These are phyloP conservation scores for Mycosphaerella arachidis DNA, from an alignment of 2,329 filamentous ascomycete genomes.

Conservation along the genomic window DNA sequence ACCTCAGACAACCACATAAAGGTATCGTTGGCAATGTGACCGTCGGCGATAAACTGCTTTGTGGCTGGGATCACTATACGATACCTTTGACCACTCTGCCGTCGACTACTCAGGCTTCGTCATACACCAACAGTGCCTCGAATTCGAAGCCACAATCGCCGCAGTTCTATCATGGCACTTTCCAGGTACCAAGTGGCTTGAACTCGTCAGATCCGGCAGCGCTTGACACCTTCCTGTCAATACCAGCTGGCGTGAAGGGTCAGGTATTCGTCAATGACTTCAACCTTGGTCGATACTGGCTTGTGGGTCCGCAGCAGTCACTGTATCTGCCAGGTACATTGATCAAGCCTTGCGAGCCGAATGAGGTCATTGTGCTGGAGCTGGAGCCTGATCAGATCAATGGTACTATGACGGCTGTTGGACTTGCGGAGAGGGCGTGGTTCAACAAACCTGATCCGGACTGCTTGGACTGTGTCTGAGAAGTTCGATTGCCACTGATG, in stretches of 20 bases:
- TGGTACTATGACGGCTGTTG: constrained; percentile 6
- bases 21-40: constrained; percentile 44
- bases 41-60: constrained; percentile 33
- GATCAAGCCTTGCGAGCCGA: neutral
- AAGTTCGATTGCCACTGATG: no score
- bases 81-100: constrained; percentile 24
- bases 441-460: constrained; percentile 7
- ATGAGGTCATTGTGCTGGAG: constrained; percentile 9
- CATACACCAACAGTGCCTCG: neutral
- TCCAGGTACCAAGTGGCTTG: constrained; percentile 4
- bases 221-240: constrained; percentile 6
- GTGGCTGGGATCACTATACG: constrained; percentile 40
- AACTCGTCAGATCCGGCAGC: neutral
- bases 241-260: constrained; percentile 8
- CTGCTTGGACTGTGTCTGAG: constrained; percentile 8
- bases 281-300: constrained; percentile 14
- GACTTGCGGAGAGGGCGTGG: constrained; percentile 6
- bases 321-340: constrained; percentile 9
- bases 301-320: constrained; percentile 12
- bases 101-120: neutral
- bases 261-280: constrained; percentile 12
- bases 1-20: constrained; percentile 41
- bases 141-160: constrained; percentile 4
- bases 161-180: constrained; percentile 23
- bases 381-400: constrained; percentile 9